These are phyloP conservation scores for Coemansia sp. DNA, from an alignment of 371 early-diverging fungal species.

Conservation along the genomic window DNA sequence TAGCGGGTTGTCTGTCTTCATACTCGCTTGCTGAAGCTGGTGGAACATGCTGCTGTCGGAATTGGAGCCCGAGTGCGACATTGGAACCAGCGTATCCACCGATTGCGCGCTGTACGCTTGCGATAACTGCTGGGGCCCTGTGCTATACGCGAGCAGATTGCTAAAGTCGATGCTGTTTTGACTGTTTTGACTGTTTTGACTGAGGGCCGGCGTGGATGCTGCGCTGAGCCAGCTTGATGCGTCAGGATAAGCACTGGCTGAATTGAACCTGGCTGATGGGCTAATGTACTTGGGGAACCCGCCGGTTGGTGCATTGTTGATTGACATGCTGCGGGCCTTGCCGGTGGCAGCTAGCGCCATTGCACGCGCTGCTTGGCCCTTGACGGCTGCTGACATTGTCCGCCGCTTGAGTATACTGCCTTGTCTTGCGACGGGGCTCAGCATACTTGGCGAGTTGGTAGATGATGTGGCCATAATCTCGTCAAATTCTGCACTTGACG, in stretches of 20 bases:
- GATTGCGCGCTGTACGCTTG: constrained; percentile 3
- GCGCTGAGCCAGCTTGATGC: constrained; percentile 9
- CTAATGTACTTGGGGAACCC: not conserved
- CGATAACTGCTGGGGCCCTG: constrained; percentile 9
- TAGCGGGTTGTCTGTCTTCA: not conserved
- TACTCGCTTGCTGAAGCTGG: not conserved
- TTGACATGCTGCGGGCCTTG: constrained; percentile 20
- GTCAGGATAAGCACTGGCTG: too few relatives aligned
- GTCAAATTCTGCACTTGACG: not conserved
- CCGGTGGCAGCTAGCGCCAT: not conserved
- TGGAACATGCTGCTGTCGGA: not conserved
- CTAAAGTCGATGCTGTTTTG: not conserved
- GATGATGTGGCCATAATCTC: not conserved
- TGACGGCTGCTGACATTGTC: constrained; percentile 16
- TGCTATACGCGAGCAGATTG: not conserved
- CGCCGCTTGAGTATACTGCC: constrained; percentile 18
- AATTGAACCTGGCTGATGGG: not conserved
- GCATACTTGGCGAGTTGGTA: not conserved
- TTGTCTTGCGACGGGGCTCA: not conserved
- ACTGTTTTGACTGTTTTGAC: not conserved
- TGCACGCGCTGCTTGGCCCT: constrained; percentile 5
- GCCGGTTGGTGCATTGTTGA: not conserved
- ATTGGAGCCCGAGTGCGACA: not conserved
- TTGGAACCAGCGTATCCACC: not conserved
- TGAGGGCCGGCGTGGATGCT: not conserved